Evolutionary conservation across 2,329 filamentous ascomycete genomes (phyloP).

Genomic region (Exophiala sideris): DNA sequence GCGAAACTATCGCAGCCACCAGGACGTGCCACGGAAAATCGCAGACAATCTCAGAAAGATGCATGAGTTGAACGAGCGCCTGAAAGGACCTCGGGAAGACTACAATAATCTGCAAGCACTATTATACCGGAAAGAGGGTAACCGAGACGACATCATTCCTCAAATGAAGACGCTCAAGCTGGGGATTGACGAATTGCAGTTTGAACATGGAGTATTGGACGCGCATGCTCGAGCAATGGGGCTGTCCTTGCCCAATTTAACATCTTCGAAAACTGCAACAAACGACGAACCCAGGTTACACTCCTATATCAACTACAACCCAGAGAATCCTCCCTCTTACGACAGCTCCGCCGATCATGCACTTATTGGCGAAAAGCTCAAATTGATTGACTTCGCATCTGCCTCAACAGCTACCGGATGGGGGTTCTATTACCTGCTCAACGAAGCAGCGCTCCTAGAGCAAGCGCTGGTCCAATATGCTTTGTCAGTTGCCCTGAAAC

Average conservation of each 20-base stretch:
- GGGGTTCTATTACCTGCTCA: constrained; percentile 97
- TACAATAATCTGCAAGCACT: constrained; percentile 44
- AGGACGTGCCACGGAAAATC: constrained; percentile 53
- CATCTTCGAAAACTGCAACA: constrained; percentile 69
- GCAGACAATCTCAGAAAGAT: constrained; percentile 37
- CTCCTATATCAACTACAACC: constrained; percentile 75
- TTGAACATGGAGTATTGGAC: constrained; percentile 28
- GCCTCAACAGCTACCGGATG: constrained; percentile 82
- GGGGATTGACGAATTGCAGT: constrained; percentile 32
- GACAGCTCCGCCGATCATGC: constrained; percentile 65
- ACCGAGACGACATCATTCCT: constrained; percentile 20
- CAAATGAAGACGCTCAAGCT: constrained; percentile 19
- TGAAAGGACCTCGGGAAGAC: constrained; percentile 40
- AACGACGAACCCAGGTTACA: constrained; percentile 51
- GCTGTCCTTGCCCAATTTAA: constrained; percentile 80
- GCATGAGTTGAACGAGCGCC: constrained; percentile 38
- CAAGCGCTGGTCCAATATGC: constrained; percentile 89
- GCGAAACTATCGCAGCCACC: constrained; percentile 69
- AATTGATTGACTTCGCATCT: constrained; percentile 82
- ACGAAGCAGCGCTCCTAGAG: constrained; percentile 88
- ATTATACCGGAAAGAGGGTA: constrained; percentile 36
- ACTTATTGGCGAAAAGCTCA: constrained; percentile 79
- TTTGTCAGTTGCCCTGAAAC: constrained; percentile 65
- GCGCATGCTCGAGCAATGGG: constrained; percentile 54
- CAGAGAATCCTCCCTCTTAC: constrained; percentile 36